Evolutionary conservation across 352 stramenopile genomes (phyloP).

Genomic region (Pythium aristosporum): DNA sequence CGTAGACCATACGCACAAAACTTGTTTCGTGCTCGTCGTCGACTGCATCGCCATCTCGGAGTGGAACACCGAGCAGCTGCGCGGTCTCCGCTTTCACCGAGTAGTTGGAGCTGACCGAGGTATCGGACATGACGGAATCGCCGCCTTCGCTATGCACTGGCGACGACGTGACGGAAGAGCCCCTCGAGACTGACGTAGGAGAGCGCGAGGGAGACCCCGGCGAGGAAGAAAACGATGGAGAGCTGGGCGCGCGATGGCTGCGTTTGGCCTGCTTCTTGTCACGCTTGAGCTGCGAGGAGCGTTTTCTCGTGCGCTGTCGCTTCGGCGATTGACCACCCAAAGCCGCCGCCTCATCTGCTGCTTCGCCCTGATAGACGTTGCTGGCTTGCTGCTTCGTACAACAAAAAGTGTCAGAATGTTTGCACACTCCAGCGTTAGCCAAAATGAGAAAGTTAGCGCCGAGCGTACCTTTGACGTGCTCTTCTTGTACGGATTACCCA

Average conservation of each 20-base stretch:
- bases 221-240: conserved; percentile 67
- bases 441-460: too few species aligned
- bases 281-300: conserved; percentile 81
- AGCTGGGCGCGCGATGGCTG: conserved; percentile 58
- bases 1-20: conserved; percentile 71
- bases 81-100: conserved; percentile 77
- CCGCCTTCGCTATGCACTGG: conserved; percentile 62
- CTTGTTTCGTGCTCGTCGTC: conserved; percentile 48
- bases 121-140: conserved; percentile 56
- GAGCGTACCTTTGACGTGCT: conserved; percentile 66
- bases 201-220: conserved; percentile 70
- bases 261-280: conserved; percentile 77
- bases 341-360: conserved; percentile 79
- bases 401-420: background rate
- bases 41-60: conserved; percentile 61
- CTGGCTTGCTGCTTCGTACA: conserved; percentile 44
- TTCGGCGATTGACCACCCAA: conserved; percentile 77
- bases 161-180: conserved; percentile 51
- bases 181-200: conserved; percentile 51
- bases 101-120: conserved; percentile 69
- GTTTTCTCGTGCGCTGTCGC: conserved; percentile 77
- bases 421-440: too few species aligned
- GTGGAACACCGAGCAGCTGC: conserved; percentile 74
- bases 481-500: conserved; percentile 90
- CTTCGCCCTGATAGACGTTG: conserved; percentile 84